Percentiles rank a stretch among this genome's conserved stretches.
Conservation (phyloP, 2,329 filamentous ascomycete genomes). For the Hypoxylon sp. region DNA sequence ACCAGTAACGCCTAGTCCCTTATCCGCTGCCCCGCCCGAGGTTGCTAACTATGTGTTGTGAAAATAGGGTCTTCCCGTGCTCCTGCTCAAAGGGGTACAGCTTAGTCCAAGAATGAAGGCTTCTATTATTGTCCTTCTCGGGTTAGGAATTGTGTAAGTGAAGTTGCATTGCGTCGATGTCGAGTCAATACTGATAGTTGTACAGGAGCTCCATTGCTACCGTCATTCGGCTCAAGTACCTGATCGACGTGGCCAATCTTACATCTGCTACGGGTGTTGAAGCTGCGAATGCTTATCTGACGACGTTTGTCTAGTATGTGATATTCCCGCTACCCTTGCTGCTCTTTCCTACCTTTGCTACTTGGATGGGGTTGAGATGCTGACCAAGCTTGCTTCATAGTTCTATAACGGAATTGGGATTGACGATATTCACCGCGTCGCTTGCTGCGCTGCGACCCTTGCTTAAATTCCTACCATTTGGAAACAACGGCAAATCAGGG, state of each 20-base stretch:
- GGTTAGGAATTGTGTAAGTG: constrained; percentile 7
- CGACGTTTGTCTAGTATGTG: constrained; percentile 16
- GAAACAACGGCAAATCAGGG: neutral
- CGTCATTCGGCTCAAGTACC: constrained; percentile 14
- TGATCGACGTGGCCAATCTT: constrained; percentile 12
- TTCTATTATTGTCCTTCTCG: constrained; percentile 10
- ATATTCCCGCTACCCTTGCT: neutral
- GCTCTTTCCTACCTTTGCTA: too few species aligned
- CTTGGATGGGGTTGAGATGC: neutral
- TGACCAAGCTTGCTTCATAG: constrained; percentile 4
- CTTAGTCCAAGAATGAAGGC: constrained; percentile 7
- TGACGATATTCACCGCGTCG: constrained; percentile 14
- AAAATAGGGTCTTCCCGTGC: constrained; percentile 10
- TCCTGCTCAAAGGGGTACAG: constrained; percentile 9
- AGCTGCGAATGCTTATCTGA: constrained; percentile 10
- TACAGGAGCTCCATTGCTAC: constrained; percentile 18
- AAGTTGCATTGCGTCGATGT: neutral
- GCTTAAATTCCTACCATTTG: constrained; percentile 8
- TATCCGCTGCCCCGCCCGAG: neutral
- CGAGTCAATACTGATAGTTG: neutral
- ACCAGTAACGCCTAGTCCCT: too few species aligned
- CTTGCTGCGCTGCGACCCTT: constrained; percentile 16
- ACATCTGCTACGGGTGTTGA: constrained; percentile 4
- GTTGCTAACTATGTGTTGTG: constrained; percentile 7
- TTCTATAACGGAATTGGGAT: constrained; percentile 11